These are phyloP conservation scores for Cutaneotrichosporon cutaneum DNA, from an alignment of 1,284 basidiomycete species.

Conservation along the genomic window DNA sequence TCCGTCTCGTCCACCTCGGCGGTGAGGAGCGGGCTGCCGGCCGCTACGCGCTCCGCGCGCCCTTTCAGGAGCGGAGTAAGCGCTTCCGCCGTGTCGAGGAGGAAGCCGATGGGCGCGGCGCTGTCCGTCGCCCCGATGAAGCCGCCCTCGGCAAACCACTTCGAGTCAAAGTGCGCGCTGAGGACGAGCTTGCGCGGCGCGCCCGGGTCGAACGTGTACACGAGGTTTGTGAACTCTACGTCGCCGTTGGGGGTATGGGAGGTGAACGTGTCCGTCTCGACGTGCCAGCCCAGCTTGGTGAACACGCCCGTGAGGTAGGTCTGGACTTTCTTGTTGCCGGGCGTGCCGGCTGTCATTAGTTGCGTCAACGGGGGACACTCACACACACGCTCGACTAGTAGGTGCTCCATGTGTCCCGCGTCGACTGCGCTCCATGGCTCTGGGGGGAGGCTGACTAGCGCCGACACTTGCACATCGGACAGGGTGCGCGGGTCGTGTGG, in stretches of 20 bases:
- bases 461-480: constrained; percentile 25
- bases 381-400: constrained; percentile 79
- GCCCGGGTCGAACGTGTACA: constrained; percentile 88
- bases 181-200: constrained; percentile 80
- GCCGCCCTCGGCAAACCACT: constrained; percentile 67
- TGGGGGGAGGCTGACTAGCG: constrained; percentile 34
- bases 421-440: constrained; percentile 40
- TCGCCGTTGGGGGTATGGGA: constrained; percentile 78
- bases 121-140: constrained; percentile 98
- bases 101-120: constrained; percentile 89
- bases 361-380: constrained; percentile 43
- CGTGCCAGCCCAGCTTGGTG: constrained; percentile 72
- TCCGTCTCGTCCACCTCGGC: constrained; percentile 66
- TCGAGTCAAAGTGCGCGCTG: constrained; percentile 93
- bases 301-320: constrained; percentile 71
- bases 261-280: constrained; percentile 68
- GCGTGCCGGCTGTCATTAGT: constrained; percentile 43
- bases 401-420: constrained; percentile 65
- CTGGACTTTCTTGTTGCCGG: constrained; percentile 65
- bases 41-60: constrained; percentile 61
- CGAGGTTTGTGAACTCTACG: constrained; percentile 82
- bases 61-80: constrained; percentile 69
- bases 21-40: constrained; percentile 39
- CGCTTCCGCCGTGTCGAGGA: constrained; percentile 83
- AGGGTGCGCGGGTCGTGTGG: constrained; percentile 28